These are phyloP conservation scores for Spergularia marina DNA, from an alignment of 148 eudicot genomes.

Conservation along the genomic window DNA sequence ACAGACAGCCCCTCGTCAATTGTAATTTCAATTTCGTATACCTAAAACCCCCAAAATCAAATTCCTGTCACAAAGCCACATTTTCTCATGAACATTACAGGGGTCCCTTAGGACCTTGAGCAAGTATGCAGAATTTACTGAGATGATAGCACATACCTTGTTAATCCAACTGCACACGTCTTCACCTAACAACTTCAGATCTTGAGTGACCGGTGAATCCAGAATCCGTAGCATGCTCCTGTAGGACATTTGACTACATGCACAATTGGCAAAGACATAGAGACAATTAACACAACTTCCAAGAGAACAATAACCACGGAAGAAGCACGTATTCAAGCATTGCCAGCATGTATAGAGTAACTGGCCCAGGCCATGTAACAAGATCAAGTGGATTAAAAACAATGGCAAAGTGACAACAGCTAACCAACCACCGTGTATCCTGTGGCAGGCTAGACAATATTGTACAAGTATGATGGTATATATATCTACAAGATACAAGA, in stretches of 20 bases:
- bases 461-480: conserved; percentile 3
- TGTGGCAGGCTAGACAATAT: conserved; percentile 6
- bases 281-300: not conserved
- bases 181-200: conserved; percentile 3
- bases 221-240: not conserved
- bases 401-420: conserved; percentile 4
- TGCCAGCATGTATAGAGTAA: not conserved
- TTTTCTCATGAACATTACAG: not conserved
- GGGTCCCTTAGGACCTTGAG: not conserved
- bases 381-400: conserved; percentile 1
- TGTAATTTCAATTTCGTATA: not conserved
- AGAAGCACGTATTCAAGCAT: not conserved
- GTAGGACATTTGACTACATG: not conserved
- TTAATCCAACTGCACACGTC: conserved; percentile 5
- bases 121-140: not conserved
- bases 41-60: not conserved
- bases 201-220: not conserved
- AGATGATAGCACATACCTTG: conserved; percentile 13
- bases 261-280: conserved; percentile 6
- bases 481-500: conserved; percentile 18
- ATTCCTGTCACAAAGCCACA: not conserved
- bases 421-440: conserved; percentile 9
- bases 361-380: not conserved
- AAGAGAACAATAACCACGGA: not conserved
- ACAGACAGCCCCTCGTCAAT: not conserved